Base-by-base conservation (phyloP, 768 basidiomycete species). In the Hysterangium stoloniferum region DNA sequence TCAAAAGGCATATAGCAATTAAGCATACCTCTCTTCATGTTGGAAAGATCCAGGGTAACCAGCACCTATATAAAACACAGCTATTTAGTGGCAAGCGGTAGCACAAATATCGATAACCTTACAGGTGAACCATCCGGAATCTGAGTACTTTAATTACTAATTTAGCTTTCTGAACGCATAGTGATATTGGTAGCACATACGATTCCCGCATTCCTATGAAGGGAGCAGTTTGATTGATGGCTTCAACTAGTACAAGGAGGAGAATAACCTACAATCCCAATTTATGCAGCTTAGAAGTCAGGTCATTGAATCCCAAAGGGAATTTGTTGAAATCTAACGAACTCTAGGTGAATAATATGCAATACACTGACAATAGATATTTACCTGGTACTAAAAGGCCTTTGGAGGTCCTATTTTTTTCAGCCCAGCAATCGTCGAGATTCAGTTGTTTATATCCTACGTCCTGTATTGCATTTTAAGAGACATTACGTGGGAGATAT, bases 101-200 rank as follows among this genome's bases (percentile, higher is more conserved):
- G 9, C 17, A 38, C 36, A 28, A 7, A 15, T 2, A 6, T 24
- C 19, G 19, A 48, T 34, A 22, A 4, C n/a, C n/a, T n/a, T 32
- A 38, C 82, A 84, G 22, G 82, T 83, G 57, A 74, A 80, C 81
- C 80, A 83, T 17, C 82, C 82, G 0, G 82, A 72, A 56, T 82
- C 79, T 52, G 80, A 77, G 54, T 83, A 83, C 80, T 45, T 28
- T 28, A 22, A 42, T 22, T 20, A 27, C 3, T 24, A 9, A 42
- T 20, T 12, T n/a, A 19, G 20, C 9, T 12, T 12, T 17, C 37
- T 6, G 25, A 12, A 20, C n/a, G 12, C n/a, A n/a, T 6, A n/a
- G n/a, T n/a, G n/a, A n/a, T n/a, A 37, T 13, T 6, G 25, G 17
- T 20, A 38, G 34, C 9, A 58, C 76, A 55, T 57, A 82, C 81